Conservation (phyloP, 2,329 filamentous ascomycete genomes). For the Cucurbitaria berberidis region DNA sequence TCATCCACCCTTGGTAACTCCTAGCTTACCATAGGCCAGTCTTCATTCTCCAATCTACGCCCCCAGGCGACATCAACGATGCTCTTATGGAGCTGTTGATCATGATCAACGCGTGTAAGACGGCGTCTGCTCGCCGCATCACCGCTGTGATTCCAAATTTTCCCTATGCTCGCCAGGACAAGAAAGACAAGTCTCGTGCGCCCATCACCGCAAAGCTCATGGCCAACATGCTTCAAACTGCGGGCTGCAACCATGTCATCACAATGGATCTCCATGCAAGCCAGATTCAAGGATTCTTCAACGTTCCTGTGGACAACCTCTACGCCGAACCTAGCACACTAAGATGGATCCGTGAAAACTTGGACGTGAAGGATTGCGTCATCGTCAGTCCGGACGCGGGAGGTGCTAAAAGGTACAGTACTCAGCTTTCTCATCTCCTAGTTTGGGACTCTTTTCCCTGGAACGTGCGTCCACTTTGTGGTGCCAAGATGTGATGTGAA, state of each 20-base stretch:
- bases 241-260: constrained; percentile 90
- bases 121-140: constrained; percentile 84
- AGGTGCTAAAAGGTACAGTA: constrained; percentile 78
- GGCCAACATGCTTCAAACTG: constrained; percentile 96
- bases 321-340: constrained; percentile 94
- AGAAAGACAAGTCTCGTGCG: constrained; percentile 95
- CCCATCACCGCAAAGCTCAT: constrained; percentile 95
- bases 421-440: neutral
- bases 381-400: constrained; percentile 96
- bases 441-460: neutral
- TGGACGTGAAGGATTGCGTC: constrained; percentile 81
- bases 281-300: constrained; percentile 97
- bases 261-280: constrained; percentile 96
- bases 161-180: constrained; percentile 95
- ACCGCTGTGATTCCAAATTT: constrained; percentile 96
- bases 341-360: constrained; percentile 88
- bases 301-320: constrained; percentile 78
- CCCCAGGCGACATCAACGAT: constrained; percentile 96
- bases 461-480: neutral
- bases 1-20: neutral
- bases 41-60: constrained; percentile 95
- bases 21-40: constrained; percentile 58
- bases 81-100: constrained; percentile 97
- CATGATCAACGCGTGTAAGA: constrained; percentile 96
- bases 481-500: neutral